Evolutionary conservation across 306 rosid genomes (phyloP).

Genomic region (Dalbergia cochinchinensis): DNA sequence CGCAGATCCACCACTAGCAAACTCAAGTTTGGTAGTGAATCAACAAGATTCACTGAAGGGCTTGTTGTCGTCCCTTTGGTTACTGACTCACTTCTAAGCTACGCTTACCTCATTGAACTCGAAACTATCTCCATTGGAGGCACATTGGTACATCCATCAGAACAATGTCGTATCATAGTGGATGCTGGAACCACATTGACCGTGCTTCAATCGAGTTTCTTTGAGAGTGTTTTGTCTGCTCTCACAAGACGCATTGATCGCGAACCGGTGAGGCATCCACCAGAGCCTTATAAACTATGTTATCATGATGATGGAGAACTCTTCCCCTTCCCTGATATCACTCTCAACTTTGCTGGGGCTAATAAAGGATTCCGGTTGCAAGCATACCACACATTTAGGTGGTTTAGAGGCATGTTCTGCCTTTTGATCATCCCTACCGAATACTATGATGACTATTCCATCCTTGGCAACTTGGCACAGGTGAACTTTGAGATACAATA

Average conservation of each 20-base stretch:
- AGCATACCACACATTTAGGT: too few relatives aligned
- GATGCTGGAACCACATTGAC: slow-evolving; percentile 7
- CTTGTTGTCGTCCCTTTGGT: slow-evolving; percentile 6
- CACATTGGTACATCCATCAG: not conserved
- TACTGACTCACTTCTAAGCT: too few relatives aligned
- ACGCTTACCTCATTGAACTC: not conserved
- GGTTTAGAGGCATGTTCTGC: too few relatives aligned
- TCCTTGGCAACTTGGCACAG: not conserved
- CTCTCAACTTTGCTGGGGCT: slow-evolving; percentile 16
- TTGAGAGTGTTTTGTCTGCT: not conserved
- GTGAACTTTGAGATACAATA: not conserved
- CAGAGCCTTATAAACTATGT: not conserved
- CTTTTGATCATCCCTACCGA: too few relatives aligned
- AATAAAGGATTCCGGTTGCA: not conserved
- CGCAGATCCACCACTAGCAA: not conserved
- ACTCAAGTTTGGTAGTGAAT: not conserved
- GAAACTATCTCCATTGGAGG: slow-evolving; percentile 7
- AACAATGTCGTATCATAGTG: not conserved
- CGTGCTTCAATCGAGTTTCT: not conserved
- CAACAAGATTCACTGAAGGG: not conserved
- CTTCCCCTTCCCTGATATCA: not conserved
- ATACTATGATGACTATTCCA: too few relatives aligned
- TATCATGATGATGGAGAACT: not conserved
- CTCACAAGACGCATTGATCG: not conserved
- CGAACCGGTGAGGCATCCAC: not conserved